These are phyloP conservation scores for Penicillium italicum DNA, from an alignment of 2,329 filamentous ascomycete species.

Conservation along the genomic window DNA sequence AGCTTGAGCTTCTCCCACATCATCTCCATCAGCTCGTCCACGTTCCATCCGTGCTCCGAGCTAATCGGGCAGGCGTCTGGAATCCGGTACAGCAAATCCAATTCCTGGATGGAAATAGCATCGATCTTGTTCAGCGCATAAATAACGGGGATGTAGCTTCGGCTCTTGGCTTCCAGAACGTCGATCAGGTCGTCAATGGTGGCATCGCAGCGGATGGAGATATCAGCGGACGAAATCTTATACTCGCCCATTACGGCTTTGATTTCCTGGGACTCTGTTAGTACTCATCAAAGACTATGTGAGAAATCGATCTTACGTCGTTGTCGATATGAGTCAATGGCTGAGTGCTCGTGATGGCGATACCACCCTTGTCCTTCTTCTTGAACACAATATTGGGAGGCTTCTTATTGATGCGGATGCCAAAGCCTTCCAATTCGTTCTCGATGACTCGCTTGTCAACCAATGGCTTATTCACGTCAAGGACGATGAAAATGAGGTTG, in stretches of 20 bases:
- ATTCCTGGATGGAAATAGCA: slow-evolving; percentile 93
- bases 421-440: slow-evolving; percentile 90
- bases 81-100: slow-evolving; percentile 93
- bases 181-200: slow-evolving; percentile 97
- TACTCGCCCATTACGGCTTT: slow-evolving; percentile 98
- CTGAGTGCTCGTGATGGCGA: slow-evolving; percentile 93
- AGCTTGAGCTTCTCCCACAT: slow-evolving; percentile 98
- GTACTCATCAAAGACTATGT: background rate
- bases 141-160: slow-evolving; percentile 97
- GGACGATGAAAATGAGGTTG: slow-evolving; percentile 95
- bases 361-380: slow-evolving; percentile 98
- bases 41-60: slow-evolving; percentile 95
- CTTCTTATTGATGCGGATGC: slow-evolving; percentile 94
- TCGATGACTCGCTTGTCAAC: slow-evolving; percentile 97
- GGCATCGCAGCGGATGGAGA: slow-evolving; percentile 95
- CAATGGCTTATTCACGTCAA: slow-evolving; percentile 97
- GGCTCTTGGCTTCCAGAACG: slow-evolving; percentile 85
- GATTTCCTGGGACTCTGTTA: slow-evolving; percentile 63
- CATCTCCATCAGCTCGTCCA: slow-evolving; percentile 92
- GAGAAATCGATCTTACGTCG: slow-evolving; percentile 51
- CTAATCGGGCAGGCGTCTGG: slow-evolving; percentile 97
- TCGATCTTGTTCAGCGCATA: slow-evolving; percentile 99
- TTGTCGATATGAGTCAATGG: slow-evolving; percentile 88
- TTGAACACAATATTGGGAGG: slow-evolving; percentile 99
- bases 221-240: slow-evolving; percentile 92